Conservation (phyloP, 1,284 basidiomycete genomes). For the Xanthoconium separans region DNA sequence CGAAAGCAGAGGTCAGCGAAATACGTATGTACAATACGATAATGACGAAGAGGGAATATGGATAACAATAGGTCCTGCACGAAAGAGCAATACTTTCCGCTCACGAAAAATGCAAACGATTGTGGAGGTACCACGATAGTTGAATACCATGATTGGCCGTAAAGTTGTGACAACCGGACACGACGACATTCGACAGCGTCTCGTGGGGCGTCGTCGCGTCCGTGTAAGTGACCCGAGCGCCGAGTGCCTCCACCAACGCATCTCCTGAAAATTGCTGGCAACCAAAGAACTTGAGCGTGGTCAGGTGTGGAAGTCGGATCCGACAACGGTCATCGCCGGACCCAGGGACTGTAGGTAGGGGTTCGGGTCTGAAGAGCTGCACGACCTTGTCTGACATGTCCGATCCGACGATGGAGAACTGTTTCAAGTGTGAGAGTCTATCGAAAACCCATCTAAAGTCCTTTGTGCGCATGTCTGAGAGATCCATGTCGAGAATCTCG, state of each 20-base stretch:
- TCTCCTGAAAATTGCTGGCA: conserved; percentile 63
- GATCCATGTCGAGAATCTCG: conserved; percentile 68
- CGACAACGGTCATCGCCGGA: conserved; percentile 10
- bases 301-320: conserved; percentile 54
- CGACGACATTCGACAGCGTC: conserved; percentile 27
- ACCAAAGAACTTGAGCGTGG: conserved; percentile 51
- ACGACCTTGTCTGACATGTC: conserved; percentile 77
- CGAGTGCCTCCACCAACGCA: conserved; percentile 52
- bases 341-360: conserved; percentile 3
- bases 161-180: conserved; percentile 26
- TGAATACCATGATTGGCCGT: conserved; percentile 21
- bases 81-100: not conserved
- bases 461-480: conserved; percentile 75
- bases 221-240: conserved; percentile 48
- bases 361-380: conserved; percentile 47
- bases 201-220: conserved; percentile 36
- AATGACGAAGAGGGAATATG: not conserved
- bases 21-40: not conserved
- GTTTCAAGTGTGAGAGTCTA: conserved; percentile 47
- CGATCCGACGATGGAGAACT: conserved; percentile 70
- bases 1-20: not conserved
- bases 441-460: conserved; percentile 70
- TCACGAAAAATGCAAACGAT: conserved; percentile 31
- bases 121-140: conserved; percentile 26
- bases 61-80: conserved; percentile 15